phyloP scores from a whole-genome alignment of 1,284 basidiomycete species.

The Rhodotorula sp. region DNA sequence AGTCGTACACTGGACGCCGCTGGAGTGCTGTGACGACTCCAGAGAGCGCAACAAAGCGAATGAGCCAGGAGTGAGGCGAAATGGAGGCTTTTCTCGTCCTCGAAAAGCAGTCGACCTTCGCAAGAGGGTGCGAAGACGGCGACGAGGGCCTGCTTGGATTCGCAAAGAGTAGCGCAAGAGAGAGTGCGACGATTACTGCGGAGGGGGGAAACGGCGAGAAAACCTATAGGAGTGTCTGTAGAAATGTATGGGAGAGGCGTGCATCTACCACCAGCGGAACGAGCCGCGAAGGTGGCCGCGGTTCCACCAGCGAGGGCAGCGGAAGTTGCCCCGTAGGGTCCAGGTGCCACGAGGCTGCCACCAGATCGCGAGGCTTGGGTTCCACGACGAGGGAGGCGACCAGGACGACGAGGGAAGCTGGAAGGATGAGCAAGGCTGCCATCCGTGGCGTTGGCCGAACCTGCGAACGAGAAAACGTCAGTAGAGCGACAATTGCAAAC shows the following conservation, averaged over 20 bases:
- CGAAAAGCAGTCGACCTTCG: no score
- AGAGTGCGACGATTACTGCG: no score
- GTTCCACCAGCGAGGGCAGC: slow-evolving; percentile 7
- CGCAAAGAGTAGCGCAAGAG: no score
- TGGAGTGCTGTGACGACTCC: no score
- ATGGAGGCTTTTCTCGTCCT: no score
- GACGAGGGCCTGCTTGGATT: no score
- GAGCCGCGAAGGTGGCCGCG: neutral
- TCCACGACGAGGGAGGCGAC: neutral
- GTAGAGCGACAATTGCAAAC: neutral
- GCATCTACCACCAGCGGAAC: neutral
- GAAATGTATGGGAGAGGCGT: neutral
- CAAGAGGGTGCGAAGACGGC: no score
- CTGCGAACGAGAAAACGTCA: neutral
- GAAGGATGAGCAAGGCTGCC: slow-evolving; percentile 9
- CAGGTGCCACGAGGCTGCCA: neutral
- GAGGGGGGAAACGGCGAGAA: no score
- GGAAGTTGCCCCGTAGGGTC: neutral
- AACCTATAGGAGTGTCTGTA: neutral
- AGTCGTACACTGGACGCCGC: no score
- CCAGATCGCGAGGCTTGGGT: neutral
- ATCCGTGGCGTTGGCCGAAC: neutral
- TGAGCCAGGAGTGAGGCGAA: no score
- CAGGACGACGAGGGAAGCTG: neutral
- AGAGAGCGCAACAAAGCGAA: no score